These are phyloP conservation scores for Prunus campanulata DNA, from an alignment of 306 rosid species.

Conservation along the genomic window DNA sequence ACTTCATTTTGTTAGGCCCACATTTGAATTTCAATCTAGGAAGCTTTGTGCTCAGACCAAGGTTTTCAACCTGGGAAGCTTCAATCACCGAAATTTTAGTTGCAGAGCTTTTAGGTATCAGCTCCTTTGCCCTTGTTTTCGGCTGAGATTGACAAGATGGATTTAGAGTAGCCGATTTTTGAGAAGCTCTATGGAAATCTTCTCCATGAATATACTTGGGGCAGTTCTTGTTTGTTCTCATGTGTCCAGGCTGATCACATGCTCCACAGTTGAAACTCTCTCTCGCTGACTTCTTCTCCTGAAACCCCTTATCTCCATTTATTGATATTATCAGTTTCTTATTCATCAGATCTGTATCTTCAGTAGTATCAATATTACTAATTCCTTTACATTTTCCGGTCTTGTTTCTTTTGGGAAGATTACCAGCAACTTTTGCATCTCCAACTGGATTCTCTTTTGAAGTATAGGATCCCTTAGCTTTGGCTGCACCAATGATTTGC, in stretches of 20 bases:
- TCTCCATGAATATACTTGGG: slow-evolving; percentile 68
- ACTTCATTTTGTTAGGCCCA: slow-evolving; percentile 51
- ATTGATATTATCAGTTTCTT: slow-evolving; percentile 74
- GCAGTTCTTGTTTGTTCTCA: slow-evolving; percentile 91
- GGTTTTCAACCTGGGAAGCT: slow-evolving; percentile 37
- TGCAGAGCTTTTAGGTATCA: slow-evolving; percentile 37
- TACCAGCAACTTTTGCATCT: slow-evolving; percentile 57
- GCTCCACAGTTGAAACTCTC: slow-evolving; percentile 82
- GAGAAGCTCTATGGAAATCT: slow-evolving; percentile 52
- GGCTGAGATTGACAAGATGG: slow-evolving; percentile 53
- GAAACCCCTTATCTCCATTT: slow-evolving; percentile 58
- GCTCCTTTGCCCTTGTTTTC: slow-evolving; percentile 57
- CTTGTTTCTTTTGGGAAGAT: slow-evolving; percentile 45
- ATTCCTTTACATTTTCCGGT: slow-evolving; percentile 48
- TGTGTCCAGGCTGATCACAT: slow-evolving; percentile 93
- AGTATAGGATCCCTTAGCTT: slow-evolving; percentile 46
- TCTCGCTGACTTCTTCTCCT: slow-evolving; percentile 81
- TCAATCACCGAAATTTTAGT: slow-evolving; percentile 31
- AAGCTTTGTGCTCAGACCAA: slow-evolving; percentile 31
- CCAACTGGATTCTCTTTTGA: slow-evolving; percentile 47
- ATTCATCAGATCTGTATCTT: slow-evolving; percentile 40
- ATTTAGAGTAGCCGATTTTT: slow-evolving; percentile 52
- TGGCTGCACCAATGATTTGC: slow-evolving; percentile 36
- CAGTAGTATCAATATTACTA: slow-evolving; percentile 41
- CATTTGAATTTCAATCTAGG: slow-evolving; percentile 73